Percentiles rank a stretch among this genome's conserved stretches.
Conservation (phyloP, 768 basidiomycete species). For the Dentipellis fragilis region DNA sequence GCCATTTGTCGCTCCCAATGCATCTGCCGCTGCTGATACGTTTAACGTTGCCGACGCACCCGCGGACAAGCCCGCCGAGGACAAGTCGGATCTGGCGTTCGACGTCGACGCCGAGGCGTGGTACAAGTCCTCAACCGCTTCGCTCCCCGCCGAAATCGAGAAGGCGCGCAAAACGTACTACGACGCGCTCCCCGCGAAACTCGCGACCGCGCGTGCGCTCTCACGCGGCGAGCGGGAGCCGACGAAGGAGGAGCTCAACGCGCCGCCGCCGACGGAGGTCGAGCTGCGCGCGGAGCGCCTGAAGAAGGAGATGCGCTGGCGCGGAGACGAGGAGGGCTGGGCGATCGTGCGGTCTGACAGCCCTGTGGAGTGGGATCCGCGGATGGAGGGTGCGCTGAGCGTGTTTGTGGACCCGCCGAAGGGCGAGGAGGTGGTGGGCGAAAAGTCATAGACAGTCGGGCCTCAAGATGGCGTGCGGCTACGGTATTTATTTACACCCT, state of each 20-base stretch:
- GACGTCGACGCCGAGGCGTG: conserved; percentile 54
- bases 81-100: conserved; percentile 61
- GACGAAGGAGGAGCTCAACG: conserved; percentile 72
- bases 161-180: conserved; percentile 74
- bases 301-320: conserved; percentile 86
- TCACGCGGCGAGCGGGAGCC: conserved; percentile 66
- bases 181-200: conserved; percentile 49
- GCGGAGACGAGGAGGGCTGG: conserved; percentile 72
- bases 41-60: conserved; percentile 12
- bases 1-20: conserved; percentile 36
- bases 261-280: conserved; percentile 81
- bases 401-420: conserved; percentile 43
- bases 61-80: conserved; percentile 10
- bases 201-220: conserved; percentile 67
- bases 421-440: background rate
- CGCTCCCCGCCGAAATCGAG: conserved; percentile 46
- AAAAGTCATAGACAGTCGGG: background rate
- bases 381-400: conserved; percentile 48
- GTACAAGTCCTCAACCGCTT: conserved; percentile 52
- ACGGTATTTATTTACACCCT: no score
- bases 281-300: conserved; percentile 81
- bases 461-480: background rate
- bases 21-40: conserved; percentile 16
- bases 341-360: conserved; percentile 56
- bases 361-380: conserved; percentile 67